Evolutionary conservation across 495 filamentous ascomycete species (phyloP), one percentile per base, ranked within the genome.

Genomic region (Aspergillus bridgeri): DNA sequence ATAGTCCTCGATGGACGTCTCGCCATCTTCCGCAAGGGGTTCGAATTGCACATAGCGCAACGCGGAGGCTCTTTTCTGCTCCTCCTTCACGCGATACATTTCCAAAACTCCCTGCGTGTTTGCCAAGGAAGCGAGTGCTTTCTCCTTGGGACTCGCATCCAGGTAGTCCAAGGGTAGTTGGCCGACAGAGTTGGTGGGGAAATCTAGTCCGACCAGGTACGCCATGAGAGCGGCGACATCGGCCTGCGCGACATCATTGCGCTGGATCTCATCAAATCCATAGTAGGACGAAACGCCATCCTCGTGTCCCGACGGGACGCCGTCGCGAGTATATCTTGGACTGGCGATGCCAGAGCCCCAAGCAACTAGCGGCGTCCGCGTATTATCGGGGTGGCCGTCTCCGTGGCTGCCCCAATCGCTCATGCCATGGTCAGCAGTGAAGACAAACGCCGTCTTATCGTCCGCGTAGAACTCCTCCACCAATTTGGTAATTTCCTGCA

Each of bases 391-490:
- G 74, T 99, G 94, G 20, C 94, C 94, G 68, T 99, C 94, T 45
- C 94, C 94, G 66, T 99, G 94, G 60, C 91, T 96, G 13, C 94
- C 94, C 88, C 89, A 96, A 74, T 99, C 95, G 66, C 89, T 96
- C 93, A 99, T 99, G 11, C 94, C 94, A 74, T 99, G 94, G 63
- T 99, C 94, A 2, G 94, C 94, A 9, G 95, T 99, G 69, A 99
- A 99, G 15, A 99, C 84, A 66, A 90, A 99, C 1, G 95, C 91
- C 0, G 95, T 97, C 74, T 94, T 86, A 13, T 81, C 88, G 68
- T 99, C 95, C n/a, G 70, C 79, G 65, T 96, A 99, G 68, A 98
- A 99, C 23, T 92, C 84, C 13, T 94, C 85, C 42, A 97, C 85
- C 42, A 97, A 65, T 58, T 86, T 81, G 17, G 88, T 86, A 44